These are phyloP conservation scores for Thielaviopsis euricoi DNA, from an alignment of 2,329 filamentous ascomycete genomes.

Conservation along the genomic window DNA sequence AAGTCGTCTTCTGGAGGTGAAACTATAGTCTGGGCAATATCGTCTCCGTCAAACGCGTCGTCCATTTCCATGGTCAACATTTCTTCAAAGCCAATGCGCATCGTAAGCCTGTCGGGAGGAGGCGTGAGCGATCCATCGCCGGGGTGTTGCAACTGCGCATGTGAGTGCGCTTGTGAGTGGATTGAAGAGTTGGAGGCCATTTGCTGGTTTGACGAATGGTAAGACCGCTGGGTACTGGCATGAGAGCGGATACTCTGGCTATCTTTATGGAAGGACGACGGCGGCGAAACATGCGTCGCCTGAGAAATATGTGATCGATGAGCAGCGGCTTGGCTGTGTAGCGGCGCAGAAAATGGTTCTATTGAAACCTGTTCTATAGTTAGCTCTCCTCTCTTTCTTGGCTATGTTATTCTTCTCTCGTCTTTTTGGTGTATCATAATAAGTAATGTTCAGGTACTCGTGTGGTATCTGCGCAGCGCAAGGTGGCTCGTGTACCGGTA, in stretches of 20 bases:
- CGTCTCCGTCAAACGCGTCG: not conserved
- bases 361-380: constrained; percentile 4
- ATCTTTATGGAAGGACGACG: constrained; percentile 4
- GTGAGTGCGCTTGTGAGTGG: no score
- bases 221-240: constrained; percentile 4
- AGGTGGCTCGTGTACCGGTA: no score
- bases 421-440: no score
- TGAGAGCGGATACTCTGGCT: constrained; percentile 5
- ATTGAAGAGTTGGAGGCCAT: constrained; percentile 4
- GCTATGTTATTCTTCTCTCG: no score
- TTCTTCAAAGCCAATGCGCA: constrained; percentile 7
- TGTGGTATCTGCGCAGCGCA: no score
- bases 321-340: constrained; percentile 6
- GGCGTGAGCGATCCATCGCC: constrained; percentile 9
- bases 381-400: no score
- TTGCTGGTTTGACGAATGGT: not conserved
- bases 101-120: constrained; percentile 3
- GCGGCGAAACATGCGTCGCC: constrained; percentile 5
- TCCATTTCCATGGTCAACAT: not conserved
- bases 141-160: not conserved
- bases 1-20: constrained; percentile 17
- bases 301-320: constrained; percentile 9
- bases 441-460: no score
- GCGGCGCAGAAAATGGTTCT: constrained; percentile 4
- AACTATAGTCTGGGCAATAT: not conserved